phyloP scores from a whole-genome alignment of 495 filamentous ascomycete species.

The Daldinia concentrica region DNA sequence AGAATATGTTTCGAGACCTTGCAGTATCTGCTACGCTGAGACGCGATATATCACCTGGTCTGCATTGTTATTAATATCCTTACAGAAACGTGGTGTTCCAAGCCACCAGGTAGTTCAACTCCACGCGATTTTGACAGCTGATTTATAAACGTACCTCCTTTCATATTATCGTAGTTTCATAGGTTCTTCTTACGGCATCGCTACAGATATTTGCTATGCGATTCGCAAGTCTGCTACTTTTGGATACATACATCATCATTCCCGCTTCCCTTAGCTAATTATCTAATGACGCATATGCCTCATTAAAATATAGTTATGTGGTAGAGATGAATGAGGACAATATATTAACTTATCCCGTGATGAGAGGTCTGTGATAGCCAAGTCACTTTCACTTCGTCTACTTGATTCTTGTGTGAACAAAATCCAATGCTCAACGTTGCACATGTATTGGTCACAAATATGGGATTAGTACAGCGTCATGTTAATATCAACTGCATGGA shows the following conservation, averaged over 20 bases:
- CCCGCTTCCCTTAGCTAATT: background rate
- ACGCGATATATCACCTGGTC: constrained; percentile 37
- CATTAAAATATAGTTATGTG: background rate
- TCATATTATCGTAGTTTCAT: background rate
- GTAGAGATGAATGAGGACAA: background rate
- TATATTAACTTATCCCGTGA: background rate
- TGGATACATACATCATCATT: too few species aligned
- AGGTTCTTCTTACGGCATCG: background rate
- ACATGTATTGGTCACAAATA: constrained; percentile 7
- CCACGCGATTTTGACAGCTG: constrained; percentile 13
- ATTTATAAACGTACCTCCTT: constrained; percentile 14
- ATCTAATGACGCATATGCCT: background rate
- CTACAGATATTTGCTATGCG: background rate
- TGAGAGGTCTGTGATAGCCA: background rate
- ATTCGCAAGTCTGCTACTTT: background rate
- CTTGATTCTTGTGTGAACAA: background rate
- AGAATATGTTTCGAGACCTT: constrained; percentile 43
- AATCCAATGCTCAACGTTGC: background rate
- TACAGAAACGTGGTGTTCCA: constrained; percentile 45
- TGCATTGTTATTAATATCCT: constrained; percentile 36
- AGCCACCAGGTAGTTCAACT: constrained; percentile 32
- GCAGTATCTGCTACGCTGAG: constrained; percentile 33
- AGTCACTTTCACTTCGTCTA: background rate
- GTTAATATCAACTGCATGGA: constrained; percentile 30
- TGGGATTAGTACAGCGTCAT: constrained; percentile 19